Percentiles rank a stretch among this genome's conserved stretches.
Conservation (phyloP, 768 basidiomycete genomes). For the Sarcodon aspratus region DNA sequence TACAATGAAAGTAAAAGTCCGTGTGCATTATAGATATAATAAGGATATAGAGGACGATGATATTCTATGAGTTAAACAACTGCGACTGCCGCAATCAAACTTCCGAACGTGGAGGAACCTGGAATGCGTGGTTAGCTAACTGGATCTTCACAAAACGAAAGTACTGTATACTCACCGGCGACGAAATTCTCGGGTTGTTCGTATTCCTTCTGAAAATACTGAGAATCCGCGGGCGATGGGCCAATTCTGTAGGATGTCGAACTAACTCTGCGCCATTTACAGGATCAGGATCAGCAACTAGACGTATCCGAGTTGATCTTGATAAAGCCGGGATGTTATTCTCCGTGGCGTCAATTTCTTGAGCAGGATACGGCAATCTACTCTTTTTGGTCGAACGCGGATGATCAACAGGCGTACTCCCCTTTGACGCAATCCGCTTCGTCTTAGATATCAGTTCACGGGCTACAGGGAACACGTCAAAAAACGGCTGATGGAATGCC, state of each 20-base stretch:
- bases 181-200: too few species aligned
- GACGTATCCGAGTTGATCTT: background rate
- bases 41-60: too few species aligned
- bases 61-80: too few species aligned
- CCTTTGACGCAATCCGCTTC: conserved; percentile 45
- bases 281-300: background rate
- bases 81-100: too few species aligned
- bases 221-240: background rate
- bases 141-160: too few species aligned
- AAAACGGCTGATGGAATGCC: conserved; percentile 69
- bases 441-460: conserved; percentile 72
- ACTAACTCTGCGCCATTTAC: background rate
- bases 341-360: background rate
- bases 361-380: background rate
- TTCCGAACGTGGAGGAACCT: too few species aligned
- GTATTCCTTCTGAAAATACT: background rate
- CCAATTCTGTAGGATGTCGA: background rate
- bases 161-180: too few species aligned
- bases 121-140: too few species aligned
- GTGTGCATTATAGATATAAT: too few species aligned
- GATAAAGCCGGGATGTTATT: background rate
- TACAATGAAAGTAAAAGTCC: too few species aligned
- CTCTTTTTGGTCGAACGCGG: background rate
- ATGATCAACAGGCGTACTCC: background rate
- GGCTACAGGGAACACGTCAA: conserved; percentile 70